Base-by-base conservation (phyloP, 179 eudicot species). In the Silene noctiflora region DNA sequence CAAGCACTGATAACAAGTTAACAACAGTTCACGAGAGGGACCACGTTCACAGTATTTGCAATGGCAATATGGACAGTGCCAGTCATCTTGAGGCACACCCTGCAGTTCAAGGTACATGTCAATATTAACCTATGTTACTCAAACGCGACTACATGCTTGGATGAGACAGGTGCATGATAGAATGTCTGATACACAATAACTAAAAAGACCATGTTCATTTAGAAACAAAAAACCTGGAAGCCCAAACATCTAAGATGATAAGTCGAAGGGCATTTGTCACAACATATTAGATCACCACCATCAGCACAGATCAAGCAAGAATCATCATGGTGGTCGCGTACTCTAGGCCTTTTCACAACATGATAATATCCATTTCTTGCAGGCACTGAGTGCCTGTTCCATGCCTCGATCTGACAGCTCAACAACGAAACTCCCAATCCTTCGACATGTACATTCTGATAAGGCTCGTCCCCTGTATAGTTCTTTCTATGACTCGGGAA, bases 301-400 rank as follows among this genome's bases (percentile, higher is more conserved):
- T 89, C 89, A 0, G 89, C 91, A 61, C 96, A 91, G 19, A 91
- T 73, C 11, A 91, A 22, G 68, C 93, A 91, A 59, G 84, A 74
- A 69, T 87, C 96, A 66, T 91, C 96, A 67, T 79, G 75, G 14
- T 39, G 12, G 31, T 90, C 94, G 22, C 3, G 31, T 2, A 60
- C 72, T 16, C 58, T 76, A 11, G 62, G 58, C 56, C 64, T 66
- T 17, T 74, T 56, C 61, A 27, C 64, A 17, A 75, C 72, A 24
- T 75, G 71, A 7, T 78, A 74, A 14, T 80, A 78, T 13, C 75
- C 78, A 31, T 58, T 74, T 4, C 13, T 58, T 17, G 75, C 61
- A 4, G 75, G 39, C 2, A 76, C 78, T 3, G 75, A 75, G 17
- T 78, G 83, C 22, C 33, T 22, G 31, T 76, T 69, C 90, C 88